These are phyloP conservation scores for Epichloe uncinata DNA, from an alignment of 2,329 filamentous ascomycete species.

Conservation along the genomic window DNA sequence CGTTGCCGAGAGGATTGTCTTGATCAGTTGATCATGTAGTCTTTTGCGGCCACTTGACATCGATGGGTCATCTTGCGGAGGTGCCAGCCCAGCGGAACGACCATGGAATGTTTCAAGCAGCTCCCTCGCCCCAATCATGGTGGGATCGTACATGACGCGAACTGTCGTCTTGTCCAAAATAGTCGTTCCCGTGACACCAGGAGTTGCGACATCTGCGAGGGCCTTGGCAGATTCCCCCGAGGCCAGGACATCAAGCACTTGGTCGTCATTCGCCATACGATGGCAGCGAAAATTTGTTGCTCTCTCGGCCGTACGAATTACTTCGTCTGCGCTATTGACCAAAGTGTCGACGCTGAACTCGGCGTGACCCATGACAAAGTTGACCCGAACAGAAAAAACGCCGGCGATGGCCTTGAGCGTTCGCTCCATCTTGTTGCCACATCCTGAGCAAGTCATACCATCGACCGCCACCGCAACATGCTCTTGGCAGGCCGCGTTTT, in stretches of 20 bases:
- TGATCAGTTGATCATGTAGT: constrained; percentile 19
- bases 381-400: constrained; percentile 20
- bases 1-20: constrained; percentile 16
- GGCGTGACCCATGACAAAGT: constrained; percentile 25
- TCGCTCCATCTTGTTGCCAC: constrained; percentile 21
- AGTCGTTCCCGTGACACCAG: constrained; percentile 15
- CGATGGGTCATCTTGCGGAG: constrained; percentile 19
- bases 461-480: constrained; percentile 16
- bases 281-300: constrained; percentile 19
- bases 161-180: constrained; percentile 18
- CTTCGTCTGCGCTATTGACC: constrained; percentile 13
- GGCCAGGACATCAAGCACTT: constrained; percentile 17
- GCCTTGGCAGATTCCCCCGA: constrained; percentile 9
- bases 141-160: constrained; percentile 22
- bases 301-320: constrained; percentile 14
- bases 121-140: constrained; percentile 18
- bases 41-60: constrained; percentile 17
- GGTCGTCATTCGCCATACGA: constrained; percentile 13
- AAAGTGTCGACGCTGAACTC: constrained; percentile 19
- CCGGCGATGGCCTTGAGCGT: constrained; percentile 15
- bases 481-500: constrained; percentile 15
- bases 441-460: constrained; percentile 25
- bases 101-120: constrained; percentile 12
- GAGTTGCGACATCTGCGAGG: constrained; percentile 9
- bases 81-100: constrained; percentile 15